Percentiles rank a stretch among this genome's conserved stretches.
Conservation (phyloP, 2,329 filamentous ascomycete species). For the Thielaviopsis cerberus region DNA sequence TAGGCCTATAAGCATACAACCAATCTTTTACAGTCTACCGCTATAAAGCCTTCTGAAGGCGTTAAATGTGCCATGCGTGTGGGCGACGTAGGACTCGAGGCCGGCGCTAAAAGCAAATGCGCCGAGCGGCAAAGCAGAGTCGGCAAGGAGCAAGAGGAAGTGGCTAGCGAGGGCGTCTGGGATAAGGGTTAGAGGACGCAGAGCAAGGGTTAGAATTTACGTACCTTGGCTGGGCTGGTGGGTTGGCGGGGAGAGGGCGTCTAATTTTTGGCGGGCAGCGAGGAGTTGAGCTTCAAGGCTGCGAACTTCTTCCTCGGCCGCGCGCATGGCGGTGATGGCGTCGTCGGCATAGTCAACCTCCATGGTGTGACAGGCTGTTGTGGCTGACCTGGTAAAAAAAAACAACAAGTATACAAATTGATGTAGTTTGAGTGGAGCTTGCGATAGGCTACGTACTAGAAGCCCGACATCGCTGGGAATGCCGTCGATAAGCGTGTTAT, state of each 20-base stretch:
- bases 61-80: conserved; percentile 37
- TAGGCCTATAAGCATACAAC: too few relatives aligned
- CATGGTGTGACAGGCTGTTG: background rate
- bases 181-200: background rate
- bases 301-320: conserved; percentile 6
- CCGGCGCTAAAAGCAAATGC: conserved; percentile 78
- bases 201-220: background rate
- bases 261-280: background rate
- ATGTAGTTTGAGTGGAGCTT: background rate
- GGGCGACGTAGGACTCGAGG: conserved; percentile 64
- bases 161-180: conserved; percentile 28
- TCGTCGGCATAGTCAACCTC: background rate
- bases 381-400: background rate
- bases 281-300: conserved; percentile 5
- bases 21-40: too few relatives aligned
- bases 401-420: background rate
- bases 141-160: conserved; percentile 57
- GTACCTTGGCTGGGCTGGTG: background rate
- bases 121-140: conserved; percentile 64
- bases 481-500: background rate
- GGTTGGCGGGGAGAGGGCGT: background rate
- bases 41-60: too few relatives aligned
- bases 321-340: background rate
- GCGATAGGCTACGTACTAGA: background rate
- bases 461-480: background rate